Percentiles rank a stretch among this genome's conserved stretches.
Conservation (phyloP, 768 basidiomycete genomes). For the Clitopilus passeckerianus region DNA sequence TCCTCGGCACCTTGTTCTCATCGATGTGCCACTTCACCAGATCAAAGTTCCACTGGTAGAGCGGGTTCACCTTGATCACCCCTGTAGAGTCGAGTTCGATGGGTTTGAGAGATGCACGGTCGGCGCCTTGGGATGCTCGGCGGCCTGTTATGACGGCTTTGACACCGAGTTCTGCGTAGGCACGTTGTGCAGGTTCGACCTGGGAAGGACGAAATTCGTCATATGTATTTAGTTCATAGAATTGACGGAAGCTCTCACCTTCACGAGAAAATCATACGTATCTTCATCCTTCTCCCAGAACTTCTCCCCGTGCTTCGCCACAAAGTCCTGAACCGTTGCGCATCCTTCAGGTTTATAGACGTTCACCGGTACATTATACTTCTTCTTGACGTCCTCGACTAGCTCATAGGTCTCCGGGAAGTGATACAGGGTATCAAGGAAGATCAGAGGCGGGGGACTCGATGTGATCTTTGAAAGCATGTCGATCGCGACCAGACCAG, state of each 20-base stretch:
- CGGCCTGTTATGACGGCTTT: slow-evolving; percentile 93
- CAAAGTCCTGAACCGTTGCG: slow-evolving; percentile 66
- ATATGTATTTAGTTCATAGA: not conserved
- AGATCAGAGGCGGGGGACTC: slow-evolving; percentile 79
- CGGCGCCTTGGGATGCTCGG: slow-evolving; percentile 90
- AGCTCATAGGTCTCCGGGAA: slow-evolving; percentile 91
- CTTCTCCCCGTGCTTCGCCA: slow-evolving; percentile 68
- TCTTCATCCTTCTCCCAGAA: slow-evolving; percentile 89
- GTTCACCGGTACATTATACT: slow-evolving; percentile 69
- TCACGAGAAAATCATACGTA: slow-evolving; percentile 87
- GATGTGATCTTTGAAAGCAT: slow-evolving; percentile 85
- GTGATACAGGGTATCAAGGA: slow-evolving; percentile 95
- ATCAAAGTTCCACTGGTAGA: slow-evolving; percentile 83
- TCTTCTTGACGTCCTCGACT: slow-evolving; percentile 71
- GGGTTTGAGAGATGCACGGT: slow-evolving; percentile 74
- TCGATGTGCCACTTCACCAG: slow-evolving; percentile 84
- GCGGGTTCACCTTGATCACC: slow-evolving; percentile 89
- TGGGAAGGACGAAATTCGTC: slow-evolving; percentile 19
- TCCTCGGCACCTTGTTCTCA: slow-evolving; percentile 79
- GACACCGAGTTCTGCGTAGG: slow-evolving; percentile 76
- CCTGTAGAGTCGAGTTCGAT: slow-evolving; percentile 90
- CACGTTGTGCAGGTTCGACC: slow-evolving; percentile 92
- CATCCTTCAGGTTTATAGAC: slow-evolving; percentile 79
- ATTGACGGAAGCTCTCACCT: slow-evolving; percentile 44
- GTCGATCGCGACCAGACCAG: slow-evolving; percentile 89